Evolutionary conservation across 495 filamentous ascomycete genomes (phyloP), one percentile per base, ranked within the genome.

Genomic region (Penicillium herquei): DNA sequence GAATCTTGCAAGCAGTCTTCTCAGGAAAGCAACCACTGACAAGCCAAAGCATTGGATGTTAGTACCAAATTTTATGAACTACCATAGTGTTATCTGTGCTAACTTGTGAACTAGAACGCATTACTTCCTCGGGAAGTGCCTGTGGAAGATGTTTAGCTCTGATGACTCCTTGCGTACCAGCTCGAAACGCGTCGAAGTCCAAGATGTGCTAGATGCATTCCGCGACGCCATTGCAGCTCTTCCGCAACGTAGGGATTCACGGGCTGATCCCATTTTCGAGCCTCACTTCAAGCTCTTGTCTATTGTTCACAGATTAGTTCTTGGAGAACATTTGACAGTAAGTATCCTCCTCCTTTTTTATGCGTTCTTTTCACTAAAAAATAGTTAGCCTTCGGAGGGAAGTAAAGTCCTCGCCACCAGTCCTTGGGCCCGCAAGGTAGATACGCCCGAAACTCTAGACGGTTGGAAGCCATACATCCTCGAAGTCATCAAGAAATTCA

Each of bases 241-340:
- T n/a, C 92, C 91, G 6, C 88, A 90, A 60, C 88, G 87, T 17
- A 87, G 82, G 49, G 87, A 94, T 59, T 87, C 84, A 12, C 78
- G 87, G 21, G 80, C 82, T 52, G 91, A 98, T 56, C 92, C 90
- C 0, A 88, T 95, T 17, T 82, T 99, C 21, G 94, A 98, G 68
- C 95, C 94, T 12, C 92, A 97, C 65, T 98, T 96, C 72, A 98
- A 97, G 71, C 86, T 98, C 30, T 80, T 96, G 26, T 93, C 91
- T 12, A 78, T 94, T 49, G 78, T 91, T 10, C 85, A 96, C 70
- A 98, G 98, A 66, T 76, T 96, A 5, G 89, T 95, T 7, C 66
- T 60, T 11, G 51, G 56, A 56, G 65, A 70, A 46, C 59, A 54
- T 12, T 57, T 78, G 48, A 64, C 63, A 45, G 67, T 76, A 64